Conservation (phyloP, 768 basidiomycete species). For the Suillus brevipes region DNA sequence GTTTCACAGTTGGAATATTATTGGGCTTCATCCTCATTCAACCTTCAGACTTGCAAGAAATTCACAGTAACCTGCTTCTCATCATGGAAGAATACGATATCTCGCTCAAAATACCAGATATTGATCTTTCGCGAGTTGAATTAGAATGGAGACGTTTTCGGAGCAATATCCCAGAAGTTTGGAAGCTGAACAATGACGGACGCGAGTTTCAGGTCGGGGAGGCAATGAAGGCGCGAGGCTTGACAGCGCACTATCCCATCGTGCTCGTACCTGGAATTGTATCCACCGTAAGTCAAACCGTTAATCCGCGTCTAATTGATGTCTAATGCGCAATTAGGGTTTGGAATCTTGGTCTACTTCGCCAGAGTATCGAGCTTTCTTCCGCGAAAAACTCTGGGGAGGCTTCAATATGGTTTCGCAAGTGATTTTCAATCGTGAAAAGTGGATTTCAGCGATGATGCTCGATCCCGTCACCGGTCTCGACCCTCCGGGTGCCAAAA, state of each 20-base stretch:
- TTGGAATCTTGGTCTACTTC: conserved; percentile 94
- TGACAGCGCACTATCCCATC: conserved; percentile 74
- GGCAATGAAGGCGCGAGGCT: conserved; percentile 58
- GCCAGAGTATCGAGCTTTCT: conserved; percentile 82
- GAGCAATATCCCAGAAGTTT: conserved; percentile 72
- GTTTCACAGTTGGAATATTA: conserved; percentile 56
- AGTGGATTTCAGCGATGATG: conserved; percentile 89
- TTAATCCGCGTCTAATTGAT: not conserved
- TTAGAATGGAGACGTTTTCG: conserved; percentile 68
- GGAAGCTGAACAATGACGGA: conserved; percentile 80
- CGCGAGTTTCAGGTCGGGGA: conserved; percentile 81
- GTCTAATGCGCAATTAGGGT: conserved; percentile 42
- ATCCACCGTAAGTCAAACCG: conserved; percentile 61
- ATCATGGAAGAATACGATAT: conserved; percentile 73
- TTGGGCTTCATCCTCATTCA: conserved; percentile 67
- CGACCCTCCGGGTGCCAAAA: conserved; percentile 81
- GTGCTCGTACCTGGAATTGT: conserved; percentile 89
- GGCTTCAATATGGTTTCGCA: conserved; percentile 84
- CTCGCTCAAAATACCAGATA: conserved; percentile 57
- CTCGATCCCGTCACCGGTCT: conserved; percentile 91
- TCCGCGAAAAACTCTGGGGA: conserved; percentile 86
- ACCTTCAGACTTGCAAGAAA: conserved; percentile 62
- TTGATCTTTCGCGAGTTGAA: conserved; percentile 70
- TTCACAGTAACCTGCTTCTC: conserved; percentile 66
- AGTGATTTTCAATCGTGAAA: conserved; percentile 78